Evolutionary conservation across 441 rosid genomes (phyloP).

Genomic region (Iberis amara): DNA sequence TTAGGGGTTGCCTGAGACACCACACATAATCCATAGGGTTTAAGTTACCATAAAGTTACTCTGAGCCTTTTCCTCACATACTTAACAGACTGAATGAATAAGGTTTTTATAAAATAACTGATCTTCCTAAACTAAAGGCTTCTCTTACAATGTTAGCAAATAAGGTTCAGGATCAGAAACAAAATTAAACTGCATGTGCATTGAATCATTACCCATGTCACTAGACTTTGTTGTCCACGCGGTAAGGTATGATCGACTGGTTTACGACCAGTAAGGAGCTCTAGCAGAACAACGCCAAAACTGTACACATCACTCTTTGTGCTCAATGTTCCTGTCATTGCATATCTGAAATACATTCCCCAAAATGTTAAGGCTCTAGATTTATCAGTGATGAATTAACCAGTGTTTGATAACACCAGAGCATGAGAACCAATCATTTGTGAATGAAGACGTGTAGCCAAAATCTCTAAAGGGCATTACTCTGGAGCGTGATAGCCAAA

Average conservation of each 20-base stretch:
- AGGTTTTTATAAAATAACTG: background rate
- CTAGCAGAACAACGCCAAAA: constrained; percentile 52
- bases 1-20: constrained; percentile 49
- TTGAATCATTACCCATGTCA: constrained; percentile 43
- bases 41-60: background rate
- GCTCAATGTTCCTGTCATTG: constrained; percentile 49
- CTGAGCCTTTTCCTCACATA: too few species aligned
- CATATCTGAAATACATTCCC: constrained; percentile 29
- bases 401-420: background rate
- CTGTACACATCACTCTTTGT: constrained; percentile 50
- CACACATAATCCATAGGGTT: constrained; percentile 3
- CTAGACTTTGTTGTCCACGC: constrained; percentile 51
- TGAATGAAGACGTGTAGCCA: background rate
- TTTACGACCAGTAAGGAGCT: constrained; percentile 50
- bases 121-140: background rate
- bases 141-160: background rate
- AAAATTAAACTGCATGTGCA: background rate
- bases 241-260: constrained; percentile 53
- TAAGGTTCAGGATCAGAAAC: background rate
- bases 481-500: constrained; percentile 58
- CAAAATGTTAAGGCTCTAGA: constrained; percentile 5
- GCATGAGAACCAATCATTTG: background rate
- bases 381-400: background rate
- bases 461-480: constrained; percentile 24
- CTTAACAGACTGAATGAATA: too few species aligned